These are phyloP conservation scores for Amaranthus cruentus DNA, from an alignment of 148 eudicot species.

Conservation along the genomic window DNA sequence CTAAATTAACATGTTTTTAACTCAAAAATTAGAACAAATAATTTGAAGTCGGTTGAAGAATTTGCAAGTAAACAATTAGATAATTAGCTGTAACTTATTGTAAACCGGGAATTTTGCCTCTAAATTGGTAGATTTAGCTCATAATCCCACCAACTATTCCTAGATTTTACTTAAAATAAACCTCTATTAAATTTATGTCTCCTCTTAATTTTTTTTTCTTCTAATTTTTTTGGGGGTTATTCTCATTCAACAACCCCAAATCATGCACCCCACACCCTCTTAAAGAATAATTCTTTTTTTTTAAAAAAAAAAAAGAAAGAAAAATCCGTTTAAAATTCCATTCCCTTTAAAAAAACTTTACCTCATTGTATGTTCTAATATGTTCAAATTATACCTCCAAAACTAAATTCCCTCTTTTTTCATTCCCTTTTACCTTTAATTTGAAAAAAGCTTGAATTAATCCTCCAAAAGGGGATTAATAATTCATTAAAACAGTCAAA, in stretches of 20 bases:
- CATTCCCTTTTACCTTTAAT: background rate
- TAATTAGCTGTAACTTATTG: constrained; percentile 25
- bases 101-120: constrained; percentile 23
- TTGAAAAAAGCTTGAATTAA: background rate
- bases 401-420: background rate
- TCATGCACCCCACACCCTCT: constrained; percentile 37
- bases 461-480: background rate
- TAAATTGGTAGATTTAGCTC: constrained; percentile 3
- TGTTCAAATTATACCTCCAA: background rate
- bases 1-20: background rate
- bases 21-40: constrained; percentile 4
- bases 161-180: constrained; percentile 29
- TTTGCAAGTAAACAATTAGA: constrained; percentile 10
- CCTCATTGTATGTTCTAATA: background rate
- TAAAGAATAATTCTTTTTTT: constrained; percentile 15
- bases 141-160: constrained; percentile 17
- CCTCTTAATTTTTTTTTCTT: constrained; percentile 6
- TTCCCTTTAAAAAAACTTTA: constrained; percentile 2
- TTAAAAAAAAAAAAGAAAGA: background rate
- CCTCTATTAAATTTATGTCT: constrained; percentile 1
- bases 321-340: background rate
- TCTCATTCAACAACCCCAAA: background rate
- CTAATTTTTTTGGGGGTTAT: background rate
- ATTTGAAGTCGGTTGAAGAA: constrained; percentile 13
- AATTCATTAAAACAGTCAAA: constrained; percentile 17